Evolutionary conservation across 805 yeast genomes (phyloP).

Genomic region (Lipomyces mesembrius): DNA sequence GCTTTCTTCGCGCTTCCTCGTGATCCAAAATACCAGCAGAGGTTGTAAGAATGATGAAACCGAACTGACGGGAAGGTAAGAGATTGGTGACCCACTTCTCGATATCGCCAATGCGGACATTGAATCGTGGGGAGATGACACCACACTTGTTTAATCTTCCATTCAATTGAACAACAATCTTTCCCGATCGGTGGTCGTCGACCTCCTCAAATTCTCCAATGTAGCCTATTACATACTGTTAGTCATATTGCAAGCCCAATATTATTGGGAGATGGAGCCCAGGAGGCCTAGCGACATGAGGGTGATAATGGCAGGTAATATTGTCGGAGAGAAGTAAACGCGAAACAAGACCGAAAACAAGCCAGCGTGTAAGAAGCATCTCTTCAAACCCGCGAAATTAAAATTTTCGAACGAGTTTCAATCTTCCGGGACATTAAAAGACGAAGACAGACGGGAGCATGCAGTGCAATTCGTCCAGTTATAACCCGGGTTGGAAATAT

Average conservation of each 20-base stretch:
- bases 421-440: conserved; percentile 97
- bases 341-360: conserved; percentile 31
- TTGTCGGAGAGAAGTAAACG: conserved; percentile 48
- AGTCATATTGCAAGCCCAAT: conserved; percentile 8
- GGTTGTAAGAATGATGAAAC: conserved; percentile 96
- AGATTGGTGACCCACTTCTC: conserved; percentile 99
- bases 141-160: conserved; percentile 99
- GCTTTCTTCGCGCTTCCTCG: conserved; percentile 99
- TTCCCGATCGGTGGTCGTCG: conserved; percentile 99
- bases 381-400: conserved; percentile 23
- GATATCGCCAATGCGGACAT: conserved; percentile 91
- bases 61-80: conserved; percentile 99
- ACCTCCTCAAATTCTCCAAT: conserved; percentile 98
- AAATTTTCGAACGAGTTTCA: conserved; percentile 38
- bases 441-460: conserved; percentile 82
- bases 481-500: conserved; percentile 72
- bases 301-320: not conserved
- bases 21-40: conserved; percentile 99
- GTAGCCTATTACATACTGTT: conserved; percentile 56
- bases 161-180: conserved; percentile 93
- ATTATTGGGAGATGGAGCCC: not conserved
- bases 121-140: conserved; percentile 98
- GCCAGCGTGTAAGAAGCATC: conserved; percentile 48
- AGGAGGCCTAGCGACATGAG: conserved; percentile 1
- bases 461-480: conserved; percentile 96